phyloP scores from a whole-genome alignment of 2,329 filamentous ascomycete genomes.

The Paraconiothyrium sp. region DNA sequence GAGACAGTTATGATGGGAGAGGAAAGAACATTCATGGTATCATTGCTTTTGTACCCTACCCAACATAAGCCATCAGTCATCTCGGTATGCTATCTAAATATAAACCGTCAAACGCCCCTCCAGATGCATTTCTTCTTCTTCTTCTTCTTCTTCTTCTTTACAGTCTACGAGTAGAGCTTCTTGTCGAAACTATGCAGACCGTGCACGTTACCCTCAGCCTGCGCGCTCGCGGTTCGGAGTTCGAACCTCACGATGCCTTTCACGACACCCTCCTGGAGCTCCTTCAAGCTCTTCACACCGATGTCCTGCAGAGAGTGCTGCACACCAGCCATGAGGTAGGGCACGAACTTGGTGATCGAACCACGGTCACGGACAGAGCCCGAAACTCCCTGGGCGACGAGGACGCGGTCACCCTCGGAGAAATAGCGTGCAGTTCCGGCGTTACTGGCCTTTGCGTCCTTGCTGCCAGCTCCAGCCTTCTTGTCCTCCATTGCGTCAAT shows the following conservation, averaged over 20 bases:
- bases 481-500: slow-evolving; percentile 99
- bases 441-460: slow-evolving; percentile 77
- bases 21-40: slow-evolving; percentile 36
- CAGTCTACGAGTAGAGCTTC: slow-evolving; percentile 90
- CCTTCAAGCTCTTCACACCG: slow-evolving; percentile 80
- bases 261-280: slow-evolving; percentile 78
- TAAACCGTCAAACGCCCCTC: slow-evolving; percentile 37
- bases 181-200: slow-evolving; percentile 98
- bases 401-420: slow-evolving; percentile 91
- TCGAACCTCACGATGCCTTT: slow-evolving; percentile 88
- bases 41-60: slow-evolving; percentile 48
- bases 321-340: slow-evolving; percentile 92
- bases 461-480: slow-evolving; percentile 81
- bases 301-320: slow-evolving; percentile 98
- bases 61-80: slow-evolving; percentile 38
- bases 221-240: slow-evolving; percentile 90
- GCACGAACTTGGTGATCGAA: slow-evolving; percentile 92
- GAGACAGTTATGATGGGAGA: neutral
- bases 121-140: slow-evolving; percentile 35
- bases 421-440: slow-evolving; percentile 98
- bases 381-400: slow-evolving; percentile 96
- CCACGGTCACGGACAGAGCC: slow-evolving; percentile 84
- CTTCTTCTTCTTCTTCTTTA: slow-evolving; percentile 7
- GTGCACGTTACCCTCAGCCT: slow-evolving; percentile 96
- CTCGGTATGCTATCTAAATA: slow-evolving; percentile 28